Evolutionary conservation across 768 basidiomycete genomes (phyloP), one percentile per base, ranked within the genome.

Genomic region (Exsudoporus frostii): DNA sequence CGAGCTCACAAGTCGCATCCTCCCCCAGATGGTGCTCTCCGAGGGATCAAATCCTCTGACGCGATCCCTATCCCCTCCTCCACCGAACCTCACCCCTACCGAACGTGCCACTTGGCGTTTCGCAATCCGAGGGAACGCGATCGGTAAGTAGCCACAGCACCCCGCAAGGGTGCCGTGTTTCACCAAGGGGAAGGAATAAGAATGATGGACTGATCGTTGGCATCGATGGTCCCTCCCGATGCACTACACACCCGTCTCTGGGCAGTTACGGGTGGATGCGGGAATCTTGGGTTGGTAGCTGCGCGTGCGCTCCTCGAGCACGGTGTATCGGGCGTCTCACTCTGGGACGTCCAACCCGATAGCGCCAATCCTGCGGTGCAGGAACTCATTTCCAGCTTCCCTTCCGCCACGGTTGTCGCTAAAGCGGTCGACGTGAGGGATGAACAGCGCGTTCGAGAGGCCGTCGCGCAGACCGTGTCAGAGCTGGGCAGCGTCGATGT

Each of bases 241-340:
- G 17, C 17, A 25, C 34, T 20, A 13, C 29, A 33, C 37, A 19
- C n/a, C 14, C 45, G 1, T 43, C 24, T n/a, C 36, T 33, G 9
- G 5, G 6, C 39, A 78, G 76, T 77, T 19, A 79, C 75, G 2
- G 75, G 74, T 7, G 77, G 78, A 22, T 73, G 75, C 27, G 76
- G 76, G 1, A 57, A 64, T 47, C 67, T 77, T 11, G 75, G 71
- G 7, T 46, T 76, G 11, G 71, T 66, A 52, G 67, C 67, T 13
- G 69, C 66, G 7, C 72, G 71, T n/a, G 73, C 71, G 5, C 64
- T 79, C 13, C 69, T 79, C 8, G 77, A 77, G 49, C 77, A 79
- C 40, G 77, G 76, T 13, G 67, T 68, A n/a, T 65, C 54, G 9
- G 58, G 58, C 2, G 33, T 69, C 39, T 61, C 64, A 17, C 51